A percentile compares a stretch with the other conserved stretches of the same genome.
Conservation (phyloP, 148 eudicot genomes). For the Chenopodium suecicum region DNA sequence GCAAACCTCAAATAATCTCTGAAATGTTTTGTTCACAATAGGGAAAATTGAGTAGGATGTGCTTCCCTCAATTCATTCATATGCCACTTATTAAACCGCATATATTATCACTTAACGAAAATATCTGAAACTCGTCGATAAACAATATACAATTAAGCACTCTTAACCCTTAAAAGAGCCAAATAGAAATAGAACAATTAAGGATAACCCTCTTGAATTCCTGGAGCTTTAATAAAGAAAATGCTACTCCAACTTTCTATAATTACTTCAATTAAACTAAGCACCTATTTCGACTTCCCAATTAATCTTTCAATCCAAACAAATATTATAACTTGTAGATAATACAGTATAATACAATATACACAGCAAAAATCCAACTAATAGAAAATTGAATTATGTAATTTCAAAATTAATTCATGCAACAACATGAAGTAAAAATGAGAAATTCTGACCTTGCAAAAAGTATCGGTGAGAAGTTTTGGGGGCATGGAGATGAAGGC, state of each 20-base stretch:
- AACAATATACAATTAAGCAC: no score
- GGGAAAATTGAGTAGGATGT: background rate
- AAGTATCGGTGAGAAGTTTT: slow-evolving; percentile 8
- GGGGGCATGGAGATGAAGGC: slow-evolving; percentile 13
- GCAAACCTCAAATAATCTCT: background rate
- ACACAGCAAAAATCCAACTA: no score
- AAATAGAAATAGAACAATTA: background rate
- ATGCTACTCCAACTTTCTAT: no score
- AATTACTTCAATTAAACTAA: no score
- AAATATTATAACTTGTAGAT: background rate
- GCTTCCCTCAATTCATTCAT: background rate
- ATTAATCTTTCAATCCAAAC: background rate
- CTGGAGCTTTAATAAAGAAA: background rate
- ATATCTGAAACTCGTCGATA: no score
- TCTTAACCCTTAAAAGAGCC: no score
- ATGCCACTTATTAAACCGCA: background rate
- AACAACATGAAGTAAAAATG: no score
- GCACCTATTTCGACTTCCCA: no score
- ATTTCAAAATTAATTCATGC: no score
- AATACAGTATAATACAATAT: no score
- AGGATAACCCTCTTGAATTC: background rate
- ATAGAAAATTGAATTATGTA: no score
- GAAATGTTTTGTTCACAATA: background rate
- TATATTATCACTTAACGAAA: no score
- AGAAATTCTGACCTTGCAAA: slow-evolving; percentile 14